Evolutionary conservation across 352 stramenopile genomes (phyloP), one percentile per base, ranked within the genome.

Genomic region (Globisporangium solare): DNA sequence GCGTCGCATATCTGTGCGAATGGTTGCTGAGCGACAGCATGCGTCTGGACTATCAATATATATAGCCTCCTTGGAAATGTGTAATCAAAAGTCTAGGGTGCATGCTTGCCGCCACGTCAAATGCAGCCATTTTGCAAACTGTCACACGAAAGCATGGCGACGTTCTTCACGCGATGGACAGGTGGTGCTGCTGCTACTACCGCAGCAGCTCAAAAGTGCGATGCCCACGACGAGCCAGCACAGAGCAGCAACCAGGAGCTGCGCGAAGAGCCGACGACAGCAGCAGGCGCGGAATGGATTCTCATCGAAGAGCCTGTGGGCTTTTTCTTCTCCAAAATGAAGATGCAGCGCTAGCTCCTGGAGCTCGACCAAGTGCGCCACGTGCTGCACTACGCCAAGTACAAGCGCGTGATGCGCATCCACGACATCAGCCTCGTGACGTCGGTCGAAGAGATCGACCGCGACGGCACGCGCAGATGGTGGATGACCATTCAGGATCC

Each of bases 401-500:
- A 74, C 49, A 71, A 70, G 22, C 66, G 67, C n/a, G 67, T 72
- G 22, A 84, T 88, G 53, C 68, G 63, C 20, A 60, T 90, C 4
- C 70, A 79, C 39, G 68, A 76, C 60, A 83, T 88, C 50, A 77
- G 72, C 17, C 59, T 88, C n/a, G 67, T 88, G 31, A 85, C 75
- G 12, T 68, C 68, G 0, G 68, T 88, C 3, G 74, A 89, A 41
- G 76, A 84, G 27, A 57, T 63, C 5, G 65, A 72, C 22, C 50
- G 66, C 14, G 43, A 55, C 4, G 65, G 73, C 2, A 14, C 21
- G 3, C 60, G 51, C 8, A 74, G 72, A 48, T 85, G 73, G 76
- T 89, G 74, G 78, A 89, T 86, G 78, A 76, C 76, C 15, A 61
- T 91, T 2, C 76, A 88, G 48, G 78, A 91, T 47, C 52, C 76